A percentile compares a stretch with the other conserved stretches of the same genome.
phyloP scores from a whole-genome alignment of 345 rosid genomes.

The Sisymbrium altissimum region DNA sequence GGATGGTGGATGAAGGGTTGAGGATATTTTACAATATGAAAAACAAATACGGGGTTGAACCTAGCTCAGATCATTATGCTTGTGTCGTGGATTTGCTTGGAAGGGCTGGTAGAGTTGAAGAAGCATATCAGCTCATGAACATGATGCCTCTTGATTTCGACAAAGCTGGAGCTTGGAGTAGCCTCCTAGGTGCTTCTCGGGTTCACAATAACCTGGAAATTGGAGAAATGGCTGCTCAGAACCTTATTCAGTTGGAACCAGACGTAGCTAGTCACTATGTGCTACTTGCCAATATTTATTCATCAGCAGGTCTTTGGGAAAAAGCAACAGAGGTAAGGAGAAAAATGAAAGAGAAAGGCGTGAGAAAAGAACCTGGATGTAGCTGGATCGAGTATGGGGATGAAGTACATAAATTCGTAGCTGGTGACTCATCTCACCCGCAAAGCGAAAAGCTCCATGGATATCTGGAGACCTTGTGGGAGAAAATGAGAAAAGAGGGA shows the following conservation, averaged over 20 bases:
- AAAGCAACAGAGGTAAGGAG: constrained; percentile 70
- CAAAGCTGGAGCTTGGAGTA: constrained; percentile 78
- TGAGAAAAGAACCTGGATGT: constrained; percentile 89
- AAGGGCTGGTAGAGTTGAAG: constrained; percentile 65
- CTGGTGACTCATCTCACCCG: constrained; percentile 76
- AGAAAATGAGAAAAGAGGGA: constrained; percentile 71
- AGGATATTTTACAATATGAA: constrained; percentile 66
- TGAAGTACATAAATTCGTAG: constrained; percentile 75
- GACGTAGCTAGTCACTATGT: constrained; percentile 86
- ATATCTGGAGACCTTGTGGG: constrained; percentile 56
- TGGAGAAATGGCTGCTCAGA: constrained; percentile 68
- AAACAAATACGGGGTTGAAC: constrained; percentile 48
- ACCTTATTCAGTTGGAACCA: constrained; percentile 69
- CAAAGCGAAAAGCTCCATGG: constrained; percentile 60
- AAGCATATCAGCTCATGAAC: constrained; percentile 56
- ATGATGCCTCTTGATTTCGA: constrained; percentile 53
- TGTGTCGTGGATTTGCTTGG: constrained; percentile 90
- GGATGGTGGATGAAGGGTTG: constrained; percentile 78
- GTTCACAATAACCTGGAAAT: constrained; percentile 64
- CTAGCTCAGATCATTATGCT: constrained; percentile 77
- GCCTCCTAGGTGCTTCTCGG: constrained; percentile 82
- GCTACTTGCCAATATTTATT: constrained; percentile 75
- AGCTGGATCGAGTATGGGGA: constrained; percentile 83
- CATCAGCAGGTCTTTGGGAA: constrained; percentile 75
- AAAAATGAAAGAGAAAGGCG: constrained; percentile 74